Evolutionary conservation across 2,329 filamentous ascomycete species (phyloP).

Genomic region (Drechslerella coelobrocha): DNA sequence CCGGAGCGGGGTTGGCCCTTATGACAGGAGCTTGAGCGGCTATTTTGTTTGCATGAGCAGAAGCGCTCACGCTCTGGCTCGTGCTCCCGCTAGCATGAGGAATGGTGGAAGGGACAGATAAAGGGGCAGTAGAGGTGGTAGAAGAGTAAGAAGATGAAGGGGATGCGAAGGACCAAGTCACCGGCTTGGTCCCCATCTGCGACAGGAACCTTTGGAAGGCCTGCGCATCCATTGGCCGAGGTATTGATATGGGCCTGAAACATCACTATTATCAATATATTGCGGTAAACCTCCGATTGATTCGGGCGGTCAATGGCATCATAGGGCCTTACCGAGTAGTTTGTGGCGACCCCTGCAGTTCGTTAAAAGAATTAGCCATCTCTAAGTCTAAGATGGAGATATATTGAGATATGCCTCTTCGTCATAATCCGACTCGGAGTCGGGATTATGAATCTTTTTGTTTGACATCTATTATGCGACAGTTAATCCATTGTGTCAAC

Average conservation of each 20-base stretch:
- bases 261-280: neutral
- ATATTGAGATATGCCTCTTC: no score
- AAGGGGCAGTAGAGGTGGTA: neutral
- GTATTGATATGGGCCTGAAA: neutral
- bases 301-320: no score
- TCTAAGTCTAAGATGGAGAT: no score
- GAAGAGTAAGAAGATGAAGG: neutral
- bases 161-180: neutral
- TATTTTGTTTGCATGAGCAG: neutral
- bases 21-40: neutral
- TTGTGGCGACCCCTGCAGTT: neutral
- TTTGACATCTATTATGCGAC: no score
- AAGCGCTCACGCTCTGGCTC: neutral
- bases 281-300: no score
- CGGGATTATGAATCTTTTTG: no score
- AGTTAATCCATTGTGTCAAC: no score
- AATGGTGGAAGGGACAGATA: neutral
- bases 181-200: neutral
- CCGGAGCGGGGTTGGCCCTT: neutral
- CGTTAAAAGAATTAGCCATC: no score
- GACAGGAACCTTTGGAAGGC: neutral
- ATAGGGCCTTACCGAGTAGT: no score
- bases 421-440: no score
- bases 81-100: neutral
- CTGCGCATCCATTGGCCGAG: neutral